Evolutionary conservation across 177 flowering plant genomes (phyloP).

Genomic region (Telopea speciosissima): DNA sequence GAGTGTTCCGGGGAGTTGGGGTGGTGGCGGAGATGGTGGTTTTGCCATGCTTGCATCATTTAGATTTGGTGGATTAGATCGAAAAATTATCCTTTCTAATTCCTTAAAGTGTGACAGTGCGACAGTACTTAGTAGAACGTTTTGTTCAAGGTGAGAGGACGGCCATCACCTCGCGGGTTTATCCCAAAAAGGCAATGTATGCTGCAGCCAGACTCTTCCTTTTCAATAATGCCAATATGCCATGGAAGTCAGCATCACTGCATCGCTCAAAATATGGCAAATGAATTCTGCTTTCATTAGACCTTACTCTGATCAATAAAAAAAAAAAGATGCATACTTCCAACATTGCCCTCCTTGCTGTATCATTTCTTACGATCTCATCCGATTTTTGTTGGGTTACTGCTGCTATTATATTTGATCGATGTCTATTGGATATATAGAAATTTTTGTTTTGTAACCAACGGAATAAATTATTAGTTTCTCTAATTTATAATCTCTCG

Average conservation of each 20-base stretch:
- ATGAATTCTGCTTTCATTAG: constrained; percentile 55
- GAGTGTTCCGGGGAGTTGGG: background rate
- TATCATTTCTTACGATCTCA: no score
- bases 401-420: no score
- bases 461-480: no score
- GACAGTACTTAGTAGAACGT: constrained; percentile 70
- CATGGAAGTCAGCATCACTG: constrained; percentile 34
- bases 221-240: constrained; percentile 90
- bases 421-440: no score
- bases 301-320: constrained; percentile 27
- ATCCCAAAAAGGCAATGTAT: constrained; percentile 65
- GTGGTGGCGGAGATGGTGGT: constrained; percentile 48
- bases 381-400: no score
- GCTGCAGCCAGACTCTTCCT: constrained; percentile 50
- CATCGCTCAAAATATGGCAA: constrained; percentile 66
- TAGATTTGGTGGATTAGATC: constrained; percentile 38
- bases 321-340: no score
- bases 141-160: constrained; percentile 87
- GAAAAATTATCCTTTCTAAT: no score
- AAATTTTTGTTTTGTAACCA: no score
- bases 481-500: no score
- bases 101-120: no score
- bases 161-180: constrained; percentile 65
- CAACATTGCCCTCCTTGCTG: no score
- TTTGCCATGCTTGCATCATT: constrained; percentile 57